Base-by-base conservation (phyloP, 306 rosid genomes). In the Prosopis cineraria region DNA sequence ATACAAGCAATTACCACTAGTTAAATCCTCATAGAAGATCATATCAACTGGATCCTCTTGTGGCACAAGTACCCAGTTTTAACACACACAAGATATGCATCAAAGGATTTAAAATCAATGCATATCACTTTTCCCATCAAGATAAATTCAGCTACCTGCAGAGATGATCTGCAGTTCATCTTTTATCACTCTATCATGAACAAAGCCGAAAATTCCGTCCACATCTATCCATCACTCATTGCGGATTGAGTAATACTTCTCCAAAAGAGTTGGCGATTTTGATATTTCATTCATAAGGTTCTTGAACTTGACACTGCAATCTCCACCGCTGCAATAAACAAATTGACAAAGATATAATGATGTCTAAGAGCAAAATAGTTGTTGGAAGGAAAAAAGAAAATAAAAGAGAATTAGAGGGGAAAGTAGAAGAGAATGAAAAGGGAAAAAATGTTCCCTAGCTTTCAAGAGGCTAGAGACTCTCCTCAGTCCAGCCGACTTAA, bases 221-320 rank as follows among this genome's bases (percentile, higher is more conserved):
- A 4, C 59, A 40, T 40, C 59, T n/a, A 60, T 64, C 70, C 41
- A 73, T 96, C 85, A 96, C 86, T 96, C 99, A 29, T 96, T 93
- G 77, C 94, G 91, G 88, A 91, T 96, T 56, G 98, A 91, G 82
- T 85, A 83, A 78, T 90, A 96, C 83, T 90, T 96, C 34, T 93
- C 97, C 81, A 87, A 84, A 5, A 93, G 94, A 40, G 96, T 67
- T 48, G 88, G 94, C 29, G 96, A 87, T 78, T 90, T 93, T 9
- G 90, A 78, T 85, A 96, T 93, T 86, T 96, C 99, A 78, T 79
- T 88, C 93, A 89, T 90, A 29, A 96, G 99, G 79, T 80, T 91
- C 94, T 93, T 96, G 88, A 96, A 96, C 86, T 89, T 96, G 47
- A 83, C 89, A 82, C 93, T 89, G 90, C 97, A 93, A 83, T 96